These are phyloP conservation scores for Chlorella sorokiniana DNA, from an alignment of 139 green algal genomes.

Conservation along the genomic window DNA sequence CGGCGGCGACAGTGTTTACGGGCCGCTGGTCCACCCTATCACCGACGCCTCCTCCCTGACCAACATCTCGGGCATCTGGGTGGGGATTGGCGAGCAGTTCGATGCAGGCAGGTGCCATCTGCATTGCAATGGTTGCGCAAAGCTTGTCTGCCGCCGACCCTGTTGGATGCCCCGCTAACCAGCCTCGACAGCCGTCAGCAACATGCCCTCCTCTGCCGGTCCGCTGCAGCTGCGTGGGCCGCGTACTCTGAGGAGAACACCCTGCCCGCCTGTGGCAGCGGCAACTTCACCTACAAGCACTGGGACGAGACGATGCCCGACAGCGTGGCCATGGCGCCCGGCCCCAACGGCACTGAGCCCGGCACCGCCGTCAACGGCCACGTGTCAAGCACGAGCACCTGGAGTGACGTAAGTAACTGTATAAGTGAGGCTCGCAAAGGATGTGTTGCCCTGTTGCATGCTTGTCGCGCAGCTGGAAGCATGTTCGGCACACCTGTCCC, in stretches of 20 bases:
- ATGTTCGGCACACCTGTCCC: too few relatives aligned
- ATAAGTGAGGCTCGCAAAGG: too few relatives aligned
- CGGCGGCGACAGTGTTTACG: neutral
- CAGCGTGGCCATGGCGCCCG: neutral
- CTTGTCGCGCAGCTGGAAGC: too few relatives aligned
- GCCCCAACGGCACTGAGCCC: neutral
- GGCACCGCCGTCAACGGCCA: neutral
- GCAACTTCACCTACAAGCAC: neutral
- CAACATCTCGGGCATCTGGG: neutral
- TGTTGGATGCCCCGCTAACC: too few relatives aligned
- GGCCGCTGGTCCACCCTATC: neutral
- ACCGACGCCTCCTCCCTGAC: neutral
- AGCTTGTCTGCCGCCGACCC: neutral
- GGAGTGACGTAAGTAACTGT: neutral
- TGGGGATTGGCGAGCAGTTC: constrained; percentile 1
- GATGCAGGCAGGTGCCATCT: neutral
- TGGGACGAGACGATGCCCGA: neutral
- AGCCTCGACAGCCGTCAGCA: too few relatives aligned
- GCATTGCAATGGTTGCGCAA: neutral
- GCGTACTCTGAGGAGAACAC: constrained; percentile 1
- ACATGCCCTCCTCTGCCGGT: too few relatives aligned
- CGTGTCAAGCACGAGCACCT: neutral
- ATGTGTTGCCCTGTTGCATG: too few relatives aligned
- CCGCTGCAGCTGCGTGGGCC: neutral
- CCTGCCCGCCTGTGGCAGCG: neutral